Evolutionary conservation across 2,329 filamentous ascomycete species (phyloP).

Genomic region (Hymenoscyphus infarciens): DNA sequence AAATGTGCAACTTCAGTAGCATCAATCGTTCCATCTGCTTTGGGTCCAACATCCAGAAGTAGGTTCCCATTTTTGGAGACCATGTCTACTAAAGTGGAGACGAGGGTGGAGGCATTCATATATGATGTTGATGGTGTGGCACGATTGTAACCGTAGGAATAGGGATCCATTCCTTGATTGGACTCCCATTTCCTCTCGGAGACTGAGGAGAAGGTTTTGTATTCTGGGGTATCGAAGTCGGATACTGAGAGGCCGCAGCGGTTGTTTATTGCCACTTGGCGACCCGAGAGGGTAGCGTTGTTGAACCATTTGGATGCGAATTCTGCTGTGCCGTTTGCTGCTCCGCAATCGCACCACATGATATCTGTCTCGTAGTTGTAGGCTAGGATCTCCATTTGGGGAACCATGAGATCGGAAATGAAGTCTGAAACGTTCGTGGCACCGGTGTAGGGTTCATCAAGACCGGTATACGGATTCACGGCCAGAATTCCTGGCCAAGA

Average conservation of each 20-base stretch:
- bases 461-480: conserved; percentile 43
- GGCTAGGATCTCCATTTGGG: conserved; percentile 45
- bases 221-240: conserved; percentile 61
- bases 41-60: conserved; percentile 53
- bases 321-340: conserved; percentile 40
- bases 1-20: conserved; percentile 46
- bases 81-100: conserved; percentile 49
- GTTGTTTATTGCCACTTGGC: conserved; percentile 53
- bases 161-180: conserved; percentile 58
- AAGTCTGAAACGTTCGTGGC: conserved; percentile 40
- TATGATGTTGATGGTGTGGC: conserved; percentile 48
- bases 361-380: conserved; percentile 44
- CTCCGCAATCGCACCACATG: conserved; percentile 47
- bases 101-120: conserved; percentile 49
- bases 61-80: conserved; percentile 55
- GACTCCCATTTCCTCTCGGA: conserved; percentile 57
- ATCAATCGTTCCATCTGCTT: conserved; percentile 52
- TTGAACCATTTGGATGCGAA: conserved; percentile 45
- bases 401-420: conserved; percentile 42
- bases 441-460: conserved; percentile 43
- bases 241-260: conserved; percentile 51
- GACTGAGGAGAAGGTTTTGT: conserved; percentile 46
- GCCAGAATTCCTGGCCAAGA: conserved; percentile 40
- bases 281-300: conserved; percentile 37
- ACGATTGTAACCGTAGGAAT: conserved; percentile 56